phyloP scores from a whole-genome alignment of 2,329 filamentous ascomycete species.

The Talaromyces sp. region DNA sequence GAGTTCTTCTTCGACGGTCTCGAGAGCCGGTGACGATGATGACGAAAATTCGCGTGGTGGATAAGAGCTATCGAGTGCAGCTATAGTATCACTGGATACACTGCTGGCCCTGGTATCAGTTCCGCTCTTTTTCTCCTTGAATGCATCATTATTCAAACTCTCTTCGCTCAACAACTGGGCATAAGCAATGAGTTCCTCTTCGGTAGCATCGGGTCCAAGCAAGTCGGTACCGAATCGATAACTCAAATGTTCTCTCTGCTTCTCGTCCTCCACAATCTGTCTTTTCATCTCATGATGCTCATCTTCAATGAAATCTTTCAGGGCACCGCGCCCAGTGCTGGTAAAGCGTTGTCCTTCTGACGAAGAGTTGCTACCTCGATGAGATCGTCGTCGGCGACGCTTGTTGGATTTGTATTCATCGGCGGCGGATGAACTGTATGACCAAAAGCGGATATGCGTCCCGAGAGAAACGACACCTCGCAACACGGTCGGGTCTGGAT shows the following conservation, averaged over 20 bases:
- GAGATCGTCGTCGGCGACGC: constrained; percentile 69
- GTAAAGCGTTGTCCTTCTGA: constrained; percentile 55
- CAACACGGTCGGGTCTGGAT: constrained; percentile 80
- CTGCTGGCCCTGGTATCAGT: constrained; percentile 40
- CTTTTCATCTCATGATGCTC: constrained; percentile 75
- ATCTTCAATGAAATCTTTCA: constrained; percentile 80
- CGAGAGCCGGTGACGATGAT: constrained; percentile 35
- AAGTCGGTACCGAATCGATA: constrained; percentile 82
- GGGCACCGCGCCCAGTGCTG: constrained; percentile 62
- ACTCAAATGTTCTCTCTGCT: constrained; percentile 67
- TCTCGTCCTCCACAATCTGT: constrained; percentile 64
- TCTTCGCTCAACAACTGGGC: constrained; percentile 62
- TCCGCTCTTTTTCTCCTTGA: constrained; percentile 43
- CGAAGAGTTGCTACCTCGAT: constrained; percentile 57
- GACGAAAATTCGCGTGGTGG: constrained; percentile 32
- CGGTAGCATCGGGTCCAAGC: constrained; percentile 52
- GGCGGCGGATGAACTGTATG: constrained; percentile 76
- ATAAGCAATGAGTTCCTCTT: constrained; percentile 62
- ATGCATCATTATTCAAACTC: constrained; percentile 48
- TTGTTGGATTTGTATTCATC: constrained; percentile 73
- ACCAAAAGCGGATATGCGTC: constrained; percentile 86
- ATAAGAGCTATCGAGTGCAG: constrained; percentile 30
- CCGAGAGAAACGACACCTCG: constrained; percentile 85
- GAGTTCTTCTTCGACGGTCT: constrained; percentile 47
- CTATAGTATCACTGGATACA: constrained; percentile 36